Evolutionary conservation across 2,329 filamentous ascomycete species (phyloP).

Genomic region (Pseudogymnoascus sp.): DNA sequence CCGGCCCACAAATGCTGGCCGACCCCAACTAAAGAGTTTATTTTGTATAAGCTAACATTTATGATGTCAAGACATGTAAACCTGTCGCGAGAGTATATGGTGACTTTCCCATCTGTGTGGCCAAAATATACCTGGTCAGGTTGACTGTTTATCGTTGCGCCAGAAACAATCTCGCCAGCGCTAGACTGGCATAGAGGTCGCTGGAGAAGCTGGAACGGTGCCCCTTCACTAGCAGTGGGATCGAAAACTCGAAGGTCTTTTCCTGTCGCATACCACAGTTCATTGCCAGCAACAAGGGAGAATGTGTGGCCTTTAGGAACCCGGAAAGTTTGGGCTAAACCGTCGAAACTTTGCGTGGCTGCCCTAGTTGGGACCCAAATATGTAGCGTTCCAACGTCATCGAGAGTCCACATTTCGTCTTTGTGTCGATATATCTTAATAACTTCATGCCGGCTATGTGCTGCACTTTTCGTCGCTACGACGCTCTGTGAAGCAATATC

Average conservation of each 20-base stretch:
- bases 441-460: conserved; percentile 72
- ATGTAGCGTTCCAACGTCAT: conserved; percentile 77
- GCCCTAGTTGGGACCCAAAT: conserved; percentile 74
- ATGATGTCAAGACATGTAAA: conserved; percentile 72
- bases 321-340: conserved; percentile 64
- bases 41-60: conserved; percentile 89
- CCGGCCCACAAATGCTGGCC: conserved; percentile 84
- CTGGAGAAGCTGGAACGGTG: conserved; percentile 66
- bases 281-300: conserved; percentile 75
- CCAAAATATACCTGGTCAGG: conserved; percentile 80
- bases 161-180: conserved; percentile 80
- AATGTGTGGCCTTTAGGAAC: conserved; percentile 76
- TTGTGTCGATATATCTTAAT: conserved; percentile 78
- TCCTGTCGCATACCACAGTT: conserved; percentile 80
- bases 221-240: conserved; percentile 56
- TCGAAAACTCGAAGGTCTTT: conserved; percentile 81
- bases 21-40: conserved; percentile 75
- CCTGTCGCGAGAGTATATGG: conserved; percentile 71
- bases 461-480: conserved; percentile 56
- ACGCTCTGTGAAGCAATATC: conserved; percentile 69
- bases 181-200: conserved; percentile 61
- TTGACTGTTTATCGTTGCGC: conserved; percentile 63
- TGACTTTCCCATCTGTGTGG: conserved; percentile 87
- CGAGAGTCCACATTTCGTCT: conserved; percentile 88
- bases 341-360: conserved; percentile 65